Base-by-base conservation (phyloP, 306 rosid genomes). In the Cajanus cajan region DNA sequence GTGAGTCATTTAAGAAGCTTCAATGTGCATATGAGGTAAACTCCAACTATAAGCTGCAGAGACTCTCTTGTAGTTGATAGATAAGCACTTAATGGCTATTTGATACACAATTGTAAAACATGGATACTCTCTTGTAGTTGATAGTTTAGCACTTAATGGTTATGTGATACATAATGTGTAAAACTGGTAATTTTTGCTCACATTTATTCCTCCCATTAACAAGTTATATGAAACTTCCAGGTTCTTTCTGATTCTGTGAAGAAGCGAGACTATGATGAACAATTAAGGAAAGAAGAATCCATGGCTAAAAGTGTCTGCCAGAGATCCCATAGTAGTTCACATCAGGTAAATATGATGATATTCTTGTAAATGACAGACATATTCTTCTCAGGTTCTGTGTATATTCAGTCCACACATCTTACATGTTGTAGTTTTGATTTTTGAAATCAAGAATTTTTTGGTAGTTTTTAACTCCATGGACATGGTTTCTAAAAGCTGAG, bases 1-100 rank as follows among this genome's bases (percentile, higher is more conserved):
- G 98, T 47, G 99, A 96, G 70, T 89, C 99, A 8, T 96, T 96
- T 85, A 90, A 96, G 89, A 93, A 84, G 85, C 87, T 96, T 74
- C 99, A 96, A 82, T 91, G 94, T 73, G 99, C 99, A 78, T 96
- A 89, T 47, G 99, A 96, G 98, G 99, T 96, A 88, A 77, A 68
- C 55, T 84, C 64, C 37, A 39, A 50, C 6, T 52, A 55, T 24
- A 37, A 24, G 71, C 41, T 61, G 66, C 68, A 64, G 40, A 22
- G n/a, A 24, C 68, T 68, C 71, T 80, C 43, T 31, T 65, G 14
- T 28, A 21, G 48, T 82, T 73, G 68, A 66, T 47, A 48, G 51
- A 62, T 81, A 58, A 40, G 74, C 62, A 34, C 68, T 51, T 21
- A 41, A 63, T 69, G 58, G 65, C 18, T 65, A 34, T 73, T 66